phyloP scores from a whole-genome alignment of 371 early-diverging fungal species.

The Mortierella polycephala region DNA sequence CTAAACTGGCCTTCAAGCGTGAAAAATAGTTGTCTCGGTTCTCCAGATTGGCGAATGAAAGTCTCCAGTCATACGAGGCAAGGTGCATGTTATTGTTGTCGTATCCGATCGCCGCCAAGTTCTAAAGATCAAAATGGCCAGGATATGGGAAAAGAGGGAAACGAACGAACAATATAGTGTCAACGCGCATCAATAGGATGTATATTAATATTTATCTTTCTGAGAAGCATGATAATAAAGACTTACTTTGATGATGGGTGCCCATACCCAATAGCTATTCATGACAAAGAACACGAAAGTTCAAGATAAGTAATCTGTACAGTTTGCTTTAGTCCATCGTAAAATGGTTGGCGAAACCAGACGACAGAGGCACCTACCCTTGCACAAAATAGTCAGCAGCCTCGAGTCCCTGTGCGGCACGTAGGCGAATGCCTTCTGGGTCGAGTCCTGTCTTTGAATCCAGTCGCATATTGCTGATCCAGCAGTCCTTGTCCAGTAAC shows the following conservation, averaged over 20 bases:
- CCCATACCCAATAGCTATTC: conserved; percentile 92
- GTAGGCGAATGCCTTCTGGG: conserved; percentile 82
- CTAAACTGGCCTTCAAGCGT: conserved; percentile 80
- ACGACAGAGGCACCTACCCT: conserved; percentile 60
- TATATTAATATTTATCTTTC: neutral
- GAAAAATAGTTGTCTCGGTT: conserved; percentile 88
- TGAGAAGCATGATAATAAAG: neutral
- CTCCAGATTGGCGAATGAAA: conserved; percentile 87
- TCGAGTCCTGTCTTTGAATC: conserved; percentile 89
- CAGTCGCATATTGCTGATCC: conserved; percentile 86
- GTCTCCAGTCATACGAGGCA: conserved; percentile 95
- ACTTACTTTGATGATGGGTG: conserved; percentile 56
- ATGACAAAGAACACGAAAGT: neutral
- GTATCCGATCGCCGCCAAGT: conserved; percentile 89
- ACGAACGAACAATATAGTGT: neutral
- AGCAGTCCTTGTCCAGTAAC: conserved; percentile 86
- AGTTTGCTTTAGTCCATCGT: neutral
- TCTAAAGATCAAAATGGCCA: conserved; percentile 56
- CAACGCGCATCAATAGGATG: neutral
- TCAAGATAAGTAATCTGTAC: conserved; percentile 6
- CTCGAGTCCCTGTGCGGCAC: conserved; percentile 92
- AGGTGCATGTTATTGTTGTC: conserved; percentile 89
- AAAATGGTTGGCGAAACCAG: neutral
- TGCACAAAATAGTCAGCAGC: conserved; percentile 95
- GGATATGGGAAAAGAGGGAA: neutral